Evolutionary conservation across 1,284 basidiomycete genomes (phyloP).

Genomic region (Tylopilus orsonianus): DNA sequence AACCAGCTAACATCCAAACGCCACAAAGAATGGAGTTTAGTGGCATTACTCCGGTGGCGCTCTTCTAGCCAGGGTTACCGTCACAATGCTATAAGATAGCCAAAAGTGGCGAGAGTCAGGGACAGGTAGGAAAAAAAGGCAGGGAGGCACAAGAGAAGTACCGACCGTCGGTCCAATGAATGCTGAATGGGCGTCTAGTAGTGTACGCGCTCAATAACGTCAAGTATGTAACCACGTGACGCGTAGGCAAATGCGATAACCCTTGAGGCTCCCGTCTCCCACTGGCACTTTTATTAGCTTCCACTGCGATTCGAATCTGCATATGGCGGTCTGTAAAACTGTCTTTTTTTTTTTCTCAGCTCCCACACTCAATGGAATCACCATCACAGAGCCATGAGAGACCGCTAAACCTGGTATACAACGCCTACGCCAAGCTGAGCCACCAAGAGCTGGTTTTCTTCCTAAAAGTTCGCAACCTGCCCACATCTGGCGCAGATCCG

Average conservation of each 20-base stretch:
- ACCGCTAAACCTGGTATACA: conserved; percentile 24
- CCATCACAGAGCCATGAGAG: conserved; percentile 22
- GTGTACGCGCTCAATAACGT: too few relatives aligned
- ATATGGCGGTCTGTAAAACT: conserved; percentile 30
- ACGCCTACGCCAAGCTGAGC: conserved; percentile 65
- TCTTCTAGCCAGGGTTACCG: too few relatives aligned
- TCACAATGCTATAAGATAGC: too few relatives aligned
- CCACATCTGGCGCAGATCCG: conserved; percentile 54
- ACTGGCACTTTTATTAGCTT: conserved; percentile 3
- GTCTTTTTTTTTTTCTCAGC: background rate
- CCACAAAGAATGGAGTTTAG: too few relatives aligned
- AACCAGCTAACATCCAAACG: too few relatives aligned
- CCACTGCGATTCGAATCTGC: conserved; percentile 8
- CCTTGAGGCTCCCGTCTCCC: conserved; percentile 2
- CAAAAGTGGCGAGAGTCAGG: too few relatives aligned
- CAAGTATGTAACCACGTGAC: conserved; percentile 5
- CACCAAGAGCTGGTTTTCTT: conserved; percentile 71
- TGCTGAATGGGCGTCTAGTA: too few relatives aligned
- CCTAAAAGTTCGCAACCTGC: conserved; percentile 65
- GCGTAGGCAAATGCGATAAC: background rate
- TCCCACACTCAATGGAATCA: conserved; percentile 14
- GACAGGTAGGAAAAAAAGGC: too few relatives aligned
- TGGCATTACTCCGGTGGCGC: too few relatives aligned
- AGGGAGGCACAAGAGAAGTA: too few relatives aligned
- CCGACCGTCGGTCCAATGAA: too few relatives aligned